phyloP scores from a whole-genome alignment of 2,329 filamentous ascomycete species.

The Aphanoascus verrucosus region DNA sequence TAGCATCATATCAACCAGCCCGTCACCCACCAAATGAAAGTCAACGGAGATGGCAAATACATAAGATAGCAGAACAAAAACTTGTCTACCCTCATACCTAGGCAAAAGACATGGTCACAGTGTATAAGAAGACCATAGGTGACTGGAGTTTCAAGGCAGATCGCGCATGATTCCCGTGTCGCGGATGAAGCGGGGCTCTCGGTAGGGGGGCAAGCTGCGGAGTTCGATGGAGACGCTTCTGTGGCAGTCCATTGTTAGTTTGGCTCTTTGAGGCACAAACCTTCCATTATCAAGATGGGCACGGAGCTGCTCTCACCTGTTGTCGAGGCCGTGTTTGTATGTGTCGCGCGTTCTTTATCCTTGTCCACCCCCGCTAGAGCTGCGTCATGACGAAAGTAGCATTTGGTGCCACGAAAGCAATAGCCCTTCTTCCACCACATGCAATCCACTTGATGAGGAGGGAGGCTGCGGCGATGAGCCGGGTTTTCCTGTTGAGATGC shows the following conservation, averaged over 20 bases:
- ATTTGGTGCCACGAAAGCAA: constrained; percentile 19
- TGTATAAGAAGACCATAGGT: constrained; percentile 22
- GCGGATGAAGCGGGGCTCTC: neutral
- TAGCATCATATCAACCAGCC: too few relatives aligned
- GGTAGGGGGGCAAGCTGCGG: neutral
- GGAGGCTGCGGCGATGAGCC: neutral
- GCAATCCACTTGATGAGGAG: constrained; percentile 18
- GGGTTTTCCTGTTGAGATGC: neutral
- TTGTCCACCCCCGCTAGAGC: constrained; percentile 16
- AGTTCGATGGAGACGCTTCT: neutral
- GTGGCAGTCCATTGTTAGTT: neutral
- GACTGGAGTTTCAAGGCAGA: constrained; percentile 22
- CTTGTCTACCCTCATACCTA: constrained; percentile 17
- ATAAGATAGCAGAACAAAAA: neutral
- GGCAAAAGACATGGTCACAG: constrained; percentile 25
- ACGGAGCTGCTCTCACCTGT: neutral
- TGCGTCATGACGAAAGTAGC: constrained; percentile 20
- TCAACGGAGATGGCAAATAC: neutral
- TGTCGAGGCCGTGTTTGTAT: neutral
- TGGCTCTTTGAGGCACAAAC: neutral
- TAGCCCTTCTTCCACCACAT: constrained; percentile 22
- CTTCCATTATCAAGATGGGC: neutral
- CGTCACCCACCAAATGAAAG: neutral
- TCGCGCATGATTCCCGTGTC: constrained; percentile 19
- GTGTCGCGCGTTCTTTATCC: neutral